Evolutionary conservation across 202 grass and related monocot species (phyloP).

Genomic region (Schoenoplectus triqueter): DNA sequence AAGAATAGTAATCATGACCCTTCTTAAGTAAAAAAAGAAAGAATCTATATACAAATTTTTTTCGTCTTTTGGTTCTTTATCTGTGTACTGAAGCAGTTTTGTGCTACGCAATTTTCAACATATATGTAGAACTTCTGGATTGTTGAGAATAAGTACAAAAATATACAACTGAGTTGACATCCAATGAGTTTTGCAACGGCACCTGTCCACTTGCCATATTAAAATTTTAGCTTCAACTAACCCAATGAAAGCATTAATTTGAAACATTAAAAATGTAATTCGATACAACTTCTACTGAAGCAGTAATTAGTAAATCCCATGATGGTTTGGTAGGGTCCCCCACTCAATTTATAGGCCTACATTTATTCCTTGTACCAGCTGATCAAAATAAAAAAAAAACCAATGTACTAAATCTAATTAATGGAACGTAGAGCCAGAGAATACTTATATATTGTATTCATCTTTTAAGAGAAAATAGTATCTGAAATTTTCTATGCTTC

Average conservation of each 20-base stretch:
- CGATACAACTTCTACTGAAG: neutral
- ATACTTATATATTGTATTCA: neutral
- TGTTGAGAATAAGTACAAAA: conserved; percentile 15
- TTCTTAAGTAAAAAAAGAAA: neutral
- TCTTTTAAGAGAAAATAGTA: neutral
- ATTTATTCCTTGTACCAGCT: conserved; percentile 19
- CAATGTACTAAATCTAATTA: neutral
- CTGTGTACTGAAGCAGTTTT: neutral
- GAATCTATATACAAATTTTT: neutral
- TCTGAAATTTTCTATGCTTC: neutral
- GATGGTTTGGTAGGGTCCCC: neutral
- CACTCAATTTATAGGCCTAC: conserved; percentile 10
- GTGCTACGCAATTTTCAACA: conserved; percentile 1
- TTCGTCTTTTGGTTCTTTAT: conserved; percentile 3
- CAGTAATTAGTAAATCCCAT: neutral
- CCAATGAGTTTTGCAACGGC: neutral
- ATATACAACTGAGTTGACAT: neutral
- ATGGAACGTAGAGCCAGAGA: neutral
- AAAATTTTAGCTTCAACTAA: no score
- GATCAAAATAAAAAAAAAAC: conserved; percentile 1
- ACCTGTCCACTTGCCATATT: no score
- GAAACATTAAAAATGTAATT: neutral
- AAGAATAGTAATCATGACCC: neutral
- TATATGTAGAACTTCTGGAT: conserved; percentile 8
- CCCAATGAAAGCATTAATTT: neutral